Evolutionary conservation across 192 early-diverging fungal species (phyloP).

Genomic region (Linnemannia schmuckeri): DNA sequence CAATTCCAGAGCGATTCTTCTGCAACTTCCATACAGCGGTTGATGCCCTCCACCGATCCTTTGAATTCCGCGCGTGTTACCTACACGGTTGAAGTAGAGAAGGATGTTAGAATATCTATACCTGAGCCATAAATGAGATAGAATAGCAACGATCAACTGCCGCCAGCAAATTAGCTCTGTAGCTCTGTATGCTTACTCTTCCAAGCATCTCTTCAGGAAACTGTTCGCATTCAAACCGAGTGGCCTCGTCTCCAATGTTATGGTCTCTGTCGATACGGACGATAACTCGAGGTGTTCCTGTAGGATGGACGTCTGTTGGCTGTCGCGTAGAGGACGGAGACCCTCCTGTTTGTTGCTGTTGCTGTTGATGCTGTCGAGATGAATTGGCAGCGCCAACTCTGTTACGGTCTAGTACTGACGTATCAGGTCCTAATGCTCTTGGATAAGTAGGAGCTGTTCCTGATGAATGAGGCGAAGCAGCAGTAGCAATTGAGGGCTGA

Average conservation of each 20-base stretch:
- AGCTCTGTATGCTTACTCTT: constrained; percentile 17
- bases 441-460: background rate
- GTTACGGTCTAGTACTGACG: background rate
- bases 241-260: constrained; percentile 28
- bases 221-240: constrained; percentile 44
- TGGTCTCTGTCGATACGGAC: constrained; percentile 51
- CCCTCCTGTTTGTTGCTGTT: constrained; percentile 2
- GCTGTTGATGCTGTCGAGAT: background rate
- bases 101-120: background rate
- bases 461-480: constrained; percentile 4
- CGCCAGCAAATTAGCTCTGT: background rate
- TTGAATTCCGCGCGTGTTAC: constrained; percentile 38
- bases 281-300: constrained; percentile 30
- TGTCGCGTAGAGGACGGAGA: background rate
- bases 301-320: background rate
- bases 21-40: constrained; percentile 39
- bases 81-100: constrained; percentile 1
- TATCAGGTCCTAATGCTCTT: background rate
- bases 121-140: background rate
- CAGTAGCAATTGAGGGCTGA: background rate
- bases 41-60: constrained; percentile 40
- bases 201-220: constrained; percentile 50
- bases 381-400: background rate
- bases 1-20: constrained; percentile 43
- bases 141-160: too few species aligned